Conservation (phyloP, 2,329 filamentous ascomycete species). For the Pseudogymnoascus sp. region DNA sequence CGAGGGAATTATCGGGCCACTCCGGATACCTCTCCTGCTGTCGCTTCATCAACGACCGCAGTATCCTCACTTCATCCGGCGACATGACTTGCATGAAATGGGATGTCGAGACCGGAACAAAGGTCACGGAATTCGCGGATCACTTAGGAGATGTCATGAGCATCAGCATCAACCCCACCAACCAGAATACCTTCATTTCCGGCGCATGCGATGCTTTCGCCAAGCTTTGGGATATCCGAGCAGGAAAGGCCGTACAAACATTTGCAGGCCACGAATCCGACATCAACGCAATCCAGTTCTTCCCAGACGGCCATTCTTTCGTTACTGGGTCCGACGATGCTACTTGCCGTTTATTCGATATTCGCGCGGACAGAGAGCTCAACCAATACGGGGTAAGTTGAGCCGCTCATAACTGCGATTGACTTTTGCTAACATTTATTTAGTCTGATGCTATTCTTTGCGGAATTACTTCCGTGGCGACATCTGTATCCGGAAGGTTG, state of each 20-base stretch:
- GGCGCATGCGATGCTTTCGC: constrained; percentile 97
- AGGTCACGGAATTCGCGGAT: constrained; percentile 96
- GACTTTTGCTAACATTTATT: constrained; percentile 12
- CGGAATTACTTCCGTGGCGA: constrained; percentile 96
- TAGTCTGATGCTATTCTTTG: constrained; percentile 96
- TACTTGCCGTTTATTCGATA: constrained; percentile 94
- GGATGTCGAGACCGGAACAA: constrained; percentile 97
- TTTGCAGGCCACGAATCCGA: constrained; percentile 98
- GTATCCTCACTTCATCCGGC: constrained; percentile 93
- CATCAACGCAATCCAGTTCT: constrained; percentile 99
- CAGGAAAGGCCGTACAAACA: constrained; percentile 96
- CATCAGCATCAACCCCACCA: constrained; percentile 97
- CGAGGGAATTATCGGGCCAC: constrained; percentile 90
- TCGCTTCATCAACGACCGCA: constrained; percentile 96
- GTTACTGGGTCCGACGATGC: constrained; percentile 97
- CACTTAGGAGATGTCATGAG: constrained; percentile 99
- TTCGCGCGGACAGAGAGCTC: constrained; percentile 79
- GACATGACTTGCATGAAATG: constrained; percentile 99
- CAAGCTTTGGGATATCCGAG: constrained; percentile 97
- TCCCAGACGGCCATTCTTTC: constrained; percentile 97
- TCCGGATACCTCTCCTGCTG: constrained; percentile 97
- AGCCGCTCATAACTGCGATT: not conserved
- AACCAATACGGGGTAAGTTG: constrained; percentile 60
- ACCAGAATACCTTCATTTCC: constrained; percentile 99
- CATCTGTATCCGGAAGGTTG: constrained; percentile 90